Percentiles rank a stretch among this genome's conserved stretches.
phyloP scores from a whole-genome alignment of 805 yeast genomes.

The Candida sonorensis region DNA sequence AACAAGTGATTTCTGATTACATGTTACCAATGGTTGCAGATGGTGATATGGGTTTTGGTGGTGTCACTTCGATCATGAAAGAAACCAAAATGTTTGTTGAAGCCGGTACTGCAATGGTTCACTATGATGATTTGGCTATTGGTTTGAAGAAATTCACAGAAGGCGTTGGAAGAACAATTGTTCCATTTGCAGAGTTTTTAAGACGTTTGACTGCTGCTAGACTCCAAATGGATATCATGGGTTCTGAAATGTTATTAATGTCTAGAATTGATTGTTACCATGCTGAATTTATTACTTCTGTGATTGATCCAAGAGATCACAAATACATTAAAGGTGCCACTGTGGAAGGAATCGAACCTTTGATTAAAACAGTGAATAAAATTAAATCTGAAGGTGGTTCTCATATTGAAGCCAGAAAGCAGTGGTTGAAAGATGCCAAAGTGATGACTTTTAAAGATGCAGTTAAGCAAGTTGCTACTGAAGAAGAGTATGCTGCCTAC shows the following conservation, averaged over 20 bases:
- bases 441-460: constrained; percentile 47
- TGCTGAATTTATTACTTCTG: constrained; percentile 42
- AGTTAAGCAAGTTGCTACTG: constrained; percentile 28
- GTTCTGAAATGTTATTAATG: constrained; percentile 47
- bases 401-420: constrained; percentile 30
- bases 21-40: constrained; percentile 62
- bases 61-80: constrained; percentile 56
- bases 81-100: constrained; percentile 61
- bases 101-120: constrained; percentile 61
- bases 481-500: constrained; percentile 9
- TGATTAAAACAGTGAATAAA: constrained; percentile 36
- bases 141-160: constrained; percentile 67
- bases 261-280: constrained; percentile 59
- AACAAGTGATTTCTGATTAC: constrained; percentile 35
- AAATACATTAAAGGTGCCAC: constrained; percentile 45
- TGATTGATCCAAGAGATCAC: constrained; percentile 52
- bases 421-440: constrained; percentile 39
- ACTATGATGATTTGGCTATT: constrained; percentile 56
- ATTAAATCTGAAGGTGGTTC: constrained; percentile 35
- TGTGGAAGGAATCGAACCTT: constrained; percentile 29
- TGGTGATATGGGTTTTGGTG: constrained; percentile 65
- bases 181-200: constrained; percentile 51
- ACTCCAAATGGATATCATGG: constrained; percentile 62
- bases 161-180: constrained; percentile 53
- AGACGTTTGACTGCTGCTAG: constrained; percentile 50